Evolutionary conservation across 1,284 basidiomycete species (phyloP).

Genomic region (Rhizoctonia solani): DNA sequence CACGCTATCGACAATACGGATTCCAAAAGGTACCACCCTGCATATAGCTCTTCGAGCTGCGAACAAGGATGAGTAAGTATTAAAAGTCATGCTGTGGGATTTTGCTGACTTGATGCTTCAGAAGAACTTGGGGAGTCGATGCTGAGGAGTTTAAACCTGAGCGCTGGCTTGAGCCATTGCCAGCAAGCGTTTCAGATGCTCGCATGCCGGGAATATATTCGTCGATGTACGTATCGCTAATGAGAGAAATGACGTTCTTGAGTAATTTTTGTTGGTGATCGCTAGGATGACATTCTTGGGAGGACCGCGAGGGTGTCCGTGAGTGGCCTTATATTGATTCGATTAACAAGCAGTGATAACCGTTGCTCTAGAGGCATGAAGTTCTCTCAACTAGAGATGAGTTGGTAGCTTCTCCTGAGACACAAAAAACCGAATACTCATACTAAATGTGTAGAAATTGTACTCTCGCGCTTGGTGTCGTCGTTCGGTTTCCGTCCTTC

Average conservation of each 20-base stretch:
- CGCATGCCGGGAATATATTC: neutral
- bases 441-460: constrained; percentile 6
- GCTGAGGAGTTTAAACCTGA: constrained; percentile 42
- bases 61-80: constrained; percentile 1
- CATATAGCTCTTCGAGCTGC: neutral
- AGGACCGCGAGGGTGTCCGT: constrained; percentile 1
- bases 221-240: neutral
- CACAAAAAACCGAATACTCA: too few species aligned
- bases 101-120: neutral
- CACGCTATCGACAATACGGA: neutral
- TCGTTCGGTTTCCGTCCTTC: constrained; percentile 1
- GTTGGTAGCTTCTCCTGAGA: neutral
- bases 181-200: constrained; percentile 1
- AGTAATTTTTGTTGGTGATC: too few species aligned
- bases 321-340: too few species aligned
- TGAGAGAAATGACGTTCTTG: too few species aligned
- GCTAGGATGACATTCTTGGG: constrained; percentile 9
- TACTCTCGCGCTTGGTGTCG: neutral
- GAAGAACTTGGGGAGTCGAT: constrained; percentile 43
- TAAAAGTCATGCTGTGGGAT: neutral
- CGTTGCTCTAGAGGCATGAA: constrained; percentile 6
- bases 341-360: too few species aligned
- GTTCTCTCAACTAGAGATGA: constrained; percentile 13
- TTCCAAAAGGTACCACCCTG: constrained; percentile 9
- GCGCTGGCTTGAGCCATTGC: constrained; percentile 35